Base-by-base conservation (phyloP, 1,284 basidiomycete species). In the Rhizoctonia solani region DNA sequence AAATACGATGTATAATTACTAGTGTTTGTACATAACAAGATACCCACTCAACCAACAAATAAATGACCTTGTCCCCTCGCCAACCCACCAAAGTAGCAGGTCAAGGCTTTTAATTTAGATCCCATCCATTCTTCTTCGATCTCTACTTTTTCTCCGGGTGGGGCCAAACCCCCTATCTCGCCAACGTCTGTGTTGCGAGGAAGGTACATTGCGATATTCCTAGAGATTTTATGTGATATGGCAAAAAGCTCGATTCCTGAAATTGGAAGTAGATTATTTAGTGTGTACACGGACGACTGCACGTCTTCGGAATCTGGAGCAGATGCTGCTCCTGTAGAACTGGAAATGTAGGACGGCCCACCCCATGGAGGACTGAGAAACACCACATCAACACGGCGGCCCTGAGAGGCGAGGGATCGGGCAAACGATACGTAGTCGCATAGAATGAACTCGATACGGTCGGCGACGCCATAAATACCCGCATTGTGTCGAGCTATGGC, bases 291-390 rank as follows among this genome's bases (percentile, higher is more conserved):
- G 0, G 86, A 81, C 42, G 55, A 63, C 21, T 68, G 50, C 19
- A 23, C 42, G 27, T 16, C 16, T 44, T 49, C 47, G 11, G 23
- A 23, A 4, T 37, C 34, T 21, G 46, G 39, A 5, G 29, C 49
- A 19, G 9, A 61, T 21, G 39, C 44, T 74, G 54, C 46, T 69
- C 11, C 72, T 49, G 13, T 75, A 72, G 8, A 78, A 81, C 11
- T 78, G 76, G 49, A 91, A 52, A 63, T 79, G 73, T 93, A 93
- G 2, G 83, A 82, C 3, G 89, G 89, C 25, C 92, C 90, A 72
- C 94, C 95, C 93, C 93, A 97, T 0, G 94, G 95, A 1, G 95
- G 95, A 70, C 91, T 94, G 41, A 96, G 84, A 75, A 98, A 98
- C 13, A 96, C 86, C 8, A 91, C 88, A 73, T 96, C 93, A 66